Base-by-base conservation (phyloP, 257 asterid genomes). In the Plectranthus barbatus region DNA sequence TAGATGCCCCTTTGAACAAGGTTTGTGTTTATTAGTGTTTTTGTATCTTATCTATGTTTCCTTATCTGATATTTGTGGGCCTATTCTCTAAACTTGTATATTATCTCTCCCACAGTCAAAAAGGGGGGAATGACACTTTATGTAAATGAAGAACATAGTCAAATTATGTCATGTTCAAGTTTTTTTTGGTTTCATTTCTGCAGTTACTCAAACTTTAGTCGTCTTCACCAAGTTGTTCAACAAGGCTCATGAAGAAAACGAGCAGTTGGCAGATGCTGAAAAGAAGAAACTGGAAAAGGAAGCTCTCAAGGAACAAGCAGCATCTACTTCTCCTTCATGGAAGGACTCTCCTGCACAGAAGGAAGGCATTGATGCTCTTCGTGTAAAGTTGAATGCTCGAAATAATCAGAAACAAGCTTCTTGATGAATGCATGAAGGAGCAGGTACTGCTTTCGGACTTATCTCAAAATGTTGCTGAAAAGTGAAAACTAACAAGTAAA, bases 1-100 rank as follows among this genome's bases (percentile, higher is more conserved):
- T 59, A 87, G 95, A 73, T 92, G 95, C 68, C 98, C 98, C 67
- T 92, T 92, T 69, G 98, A 92, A 80, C 97, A 86, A 92, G 98
- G 98, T 92, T 61, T 60, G 72, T 20, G 4, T 36, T 10, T 29
- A 53, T 66, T 19, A 23, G 0, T 1, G 51, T 46, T 46, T 15
- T 55, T 66, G 20, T 45, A 13, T 3, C 7, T 14, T 46, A 23
- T 34, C 1, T 34, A 56, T 57, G 46, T 18, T 64, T 58, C 57
- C 18, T 7, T 53, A 2, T 56, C 64, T 44, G 33, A 36, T 61
- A 24, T 39, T 47, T 33, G 14, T 41, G 11, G 37, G 54, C 34
- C 19, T 26, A 64, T 50, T 49, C 20, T 9, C 56, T 56, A 34
- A 36, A 31, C 21, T 15, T 56, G 19, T 47, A 29, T 45, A 4